Evolutionary conservation across 441 rosid genomes (phyloP).

Genomic region (Geranium incanum): DNA sequence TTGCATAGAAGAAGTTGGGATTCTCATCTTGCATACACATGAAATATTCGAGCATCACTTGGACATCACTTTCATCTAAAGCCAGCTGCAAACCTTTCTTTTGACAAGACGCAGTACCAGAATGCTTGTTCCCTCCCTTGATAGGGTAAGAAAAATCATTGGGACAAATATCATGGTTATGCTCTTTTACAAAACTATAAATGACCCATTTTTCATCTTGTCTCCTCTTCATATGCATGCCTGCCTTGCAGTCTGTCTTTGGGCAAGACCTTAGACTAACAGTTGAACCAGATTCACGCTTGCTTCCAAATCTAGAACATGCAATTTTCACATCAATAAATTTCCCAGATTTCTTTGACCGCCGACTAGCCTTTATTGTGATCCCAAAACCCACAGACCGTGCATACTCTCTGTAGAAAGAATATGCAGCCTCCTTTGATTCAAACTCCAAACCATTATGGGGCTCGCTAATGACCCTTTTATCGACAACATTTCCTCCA

Average conservation of each 20-base stretch:
- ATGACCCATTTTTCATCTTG: slow-evolving; percentile 55
- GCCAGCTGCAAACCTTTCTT: slow-evolving; percentile 44
- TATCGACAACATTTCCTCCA: slow-evolving; percentile 18
- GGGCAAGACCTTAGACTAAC: slow-evolving; percentile 40
- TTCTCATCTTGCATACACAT: slow-evolving; percentile 43
- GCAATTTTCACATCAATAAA: slow-evolving; percentile 61
- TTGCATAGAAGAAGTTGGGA: slow-evolving; percentile 52
- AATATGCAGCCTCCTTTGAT: slow-evolving; percentile 51
- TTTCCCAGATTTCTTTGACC: slow-evolving; percentile 48
- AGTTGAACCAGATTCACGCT: slow-evolving; percentile 30
- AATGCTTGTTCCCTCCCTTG: slow-evolving; percentile 17
- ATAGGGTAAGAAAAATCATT: slow-evolving; percentile 39
- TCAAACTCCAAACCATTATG: slow-evolving; percentile 42
- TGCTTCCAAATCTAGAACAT: slow-evolving; percentile 55
- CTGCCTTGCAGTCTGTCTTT: slow-evolving; percentile 60
- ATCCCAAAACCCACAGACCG: slow-evolving; percentile 50
- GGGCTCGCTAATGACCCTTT: slow-evolving; percentile 24
- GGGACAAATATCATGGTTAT: slow-evolving; percentile 53
- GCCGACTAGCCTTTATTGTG: slow-evolving; percentile 53
- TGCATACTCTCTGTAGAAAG: slow-evolving; percentile 57
- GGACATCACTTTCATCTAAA: slow-evolving; percentile 37
- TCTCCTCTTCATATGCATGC: slow-evolving; percentile 58
- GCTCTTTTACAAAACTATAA: slow-evolving; percentile 43
- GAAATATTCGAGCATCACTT: slow-evolving; percentile 41
- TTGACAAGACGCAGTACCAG: slow-evolving; percentile 2